These are phyloP conservation scores for Phanerodontia chrysosporium DNA, from an alignment of 768 basidiomycete genomes.

Conservation along the genomic window DNA sequence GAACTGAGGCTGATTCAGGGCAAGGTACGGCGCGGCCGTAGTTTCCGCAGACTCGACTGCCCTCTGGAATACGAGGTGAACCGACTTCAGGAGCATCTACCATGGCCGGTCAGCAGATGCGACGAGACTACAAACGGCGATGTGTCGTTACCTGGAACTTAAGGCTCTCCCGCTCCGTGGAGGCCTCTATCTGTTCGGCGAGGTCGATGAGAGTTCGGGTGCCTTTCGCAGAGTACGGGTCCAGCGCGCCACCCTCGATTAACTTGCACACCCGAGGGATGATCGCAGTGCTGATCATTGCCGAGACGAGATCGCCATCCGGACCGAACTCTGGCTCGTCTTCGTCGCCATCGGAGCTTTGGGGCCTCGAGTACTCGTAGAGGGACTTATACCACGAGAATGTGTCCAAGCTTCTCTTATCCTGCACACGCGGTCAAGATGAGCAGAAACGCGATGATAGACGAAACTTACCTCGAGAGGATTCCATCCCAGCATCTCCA, in stretches of 20 bases:
- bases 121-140: too few relatives aligned
- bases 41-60: conserved; percentile 50
- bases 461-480: conserved; percentile 59
- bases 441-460: not conserved
- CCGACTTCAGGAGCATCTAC: conserved; percentile 57
- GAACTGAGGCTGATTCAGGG: conserved; percentile 46
- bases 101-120: not conserved
- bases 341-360: conserved; percentile 23
- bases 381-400: conserved; percentile 83
- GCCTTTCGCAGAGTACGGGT: conserved; percentile 71
- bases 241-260: conserved; percentile 75
- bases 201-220: conserved; percentile 66
- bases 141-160: conserved; percentile 58
- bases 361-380: conserved; percentile 69
- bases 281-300: conserved; percentile 82
- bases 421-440: conserved; percentile 28
- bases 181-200: conserved; percentile 75
- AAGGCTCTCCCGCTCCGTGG: conserved; percentile 55
- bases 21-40: conserved; percentile 46
- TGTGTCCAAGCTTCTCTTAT: conserved; percentile 57
- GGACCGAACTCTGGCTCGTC: conserved; percentile 61
- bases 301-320: conserved; percentile 83
- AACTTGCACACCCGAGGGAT: conserved; percentile 71
- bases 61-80: conserved; percentile 46
- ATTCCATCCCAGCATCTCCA: conserved; percentile 87